These are phyloP conservation scores for Heliophila coronopifolia DNA, from an alignment of 441 rosid species.

Conservation along the genomic window DNA sequence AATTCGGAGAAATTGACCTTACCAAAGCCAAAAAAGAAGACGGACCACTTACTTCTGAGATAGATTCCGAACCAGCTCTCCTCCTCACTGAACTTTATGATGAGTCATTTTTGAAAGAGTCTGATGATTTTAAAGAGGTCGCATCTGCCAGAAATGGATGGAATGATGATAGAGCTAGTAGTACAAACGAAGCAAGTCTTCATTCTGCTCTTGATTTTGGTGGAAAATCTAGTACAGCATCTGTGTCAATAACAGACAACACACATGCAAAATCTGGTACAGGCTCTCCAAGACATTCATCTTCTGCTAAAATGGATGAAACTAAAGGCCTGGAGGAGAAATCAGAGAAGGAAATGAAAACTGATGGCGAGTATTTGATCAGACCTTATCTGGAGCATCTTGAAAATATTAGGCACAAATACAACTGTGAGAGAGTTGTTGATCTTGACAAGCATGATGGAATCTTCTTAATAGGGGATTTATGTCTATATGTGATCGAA, in stretches of 20 bases:
- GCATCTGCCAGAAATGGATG: conserved; percentile 62
- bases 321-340: conserved; percentile 55
- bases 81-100: conserved; percentile 54
- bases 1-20: conserved; percentile 59
- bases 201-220: conserved; percentile 96
- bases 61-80: conserved; percentile 56
- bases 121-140: conserved; percentile 42
- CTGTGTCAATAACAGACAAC: conserved; percentile 74
- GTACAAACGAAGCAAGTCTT: conserved; percentile 84
- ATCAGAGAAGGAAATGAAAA: conserved; percentile 81
- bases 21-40: conserved; percentile 51
- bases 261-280: conserved; percentile 65
- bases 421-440: conserved; percentile 94
- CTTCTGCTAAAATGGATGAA: conserved; percentile 63
- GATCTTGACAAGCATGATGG: conserved; percentile 99
- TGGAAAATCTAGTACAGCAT: conserved; percentile 69
- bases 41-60: conserved; percentile 54
- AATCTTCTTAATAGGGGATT: conserved; percentile 92
- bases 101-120: conserved; percentile 46
- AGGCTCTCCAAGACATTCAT: conserved; percentile 79
- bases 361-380: conserved; percentile 96
- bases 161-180: conserved; percentile 82
- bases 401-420: conserved; percentile 86
- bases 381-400: conserved; percentile 96
- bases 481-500: conserved; percentile 86